Base-by-base conservation (phyloP, 1,284 basidiomycete species). In the Wolfiporia cocos region DNA sequence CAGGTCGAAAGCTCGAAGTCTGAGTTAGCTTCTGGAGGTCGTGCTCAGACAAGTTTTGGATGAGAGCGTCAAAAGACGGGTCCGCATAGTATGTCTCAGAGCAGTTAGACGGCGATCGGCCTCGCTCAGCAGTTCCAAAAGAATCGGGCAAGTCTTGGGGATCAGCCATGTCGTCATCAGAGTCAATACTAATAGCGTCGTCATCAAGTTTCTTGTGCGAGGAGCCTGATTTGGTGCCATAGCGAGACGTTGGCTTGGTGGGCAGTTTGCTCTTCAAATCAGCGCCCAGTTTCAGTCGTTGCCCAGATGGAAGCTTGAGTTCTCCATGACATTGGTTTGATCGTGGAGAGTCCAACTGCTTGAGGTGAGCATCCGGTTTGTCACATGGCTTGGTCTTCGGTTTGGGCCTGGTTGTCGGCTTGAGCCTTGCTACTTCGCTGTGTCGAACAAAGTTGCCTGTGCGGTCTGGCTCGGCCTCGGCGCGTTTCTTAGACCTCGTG, bases 81-180 rank as follows among this genome's bases (percentile, higher is more conserved):
- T n/a, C n/a, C n/a, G n/a, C n/a, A n/a, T n/a, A n/a, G n/a, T n/a
- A n/a, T n/a, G n/a, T n/a, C n/a, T n/a, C n/a, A n/a, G n/a, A n/a
- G n/a, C n/a, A n/a, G n/a, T n/a, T n/a, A n/a, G n/a, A n/a, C n/a
- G n/a, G n/a, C n/a, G n/a, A n/a, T n/a, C n/a, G n/a, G n/a, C n/a
- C n/a, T n/a, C n/a, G n/a, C n/a, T n/a, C n/a, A 64, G 47, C 71
- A 71, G 49, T 58, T 55, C 18, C 17, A 35, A 42, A 46, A 20
- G 42, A 24, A 15, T 35, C 51, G 34, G 69, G 45, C 20, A 69
- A 49, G 33, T 70, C 67, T 18, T 59, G 57, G 28, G 68, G 56
- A 17, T 68, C 68, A 1, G 75, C 73, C 14, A 80, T 59, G 28
- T 74, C 73, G 36, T 68, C 66, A n/a, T n/a, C n/a, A n/a, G n/a